These are phyloP conservation scores for Agaricus subrufescens DNA, from an alignment of 768 basidiomycete species.

Conservation along the genomic window DNA sequence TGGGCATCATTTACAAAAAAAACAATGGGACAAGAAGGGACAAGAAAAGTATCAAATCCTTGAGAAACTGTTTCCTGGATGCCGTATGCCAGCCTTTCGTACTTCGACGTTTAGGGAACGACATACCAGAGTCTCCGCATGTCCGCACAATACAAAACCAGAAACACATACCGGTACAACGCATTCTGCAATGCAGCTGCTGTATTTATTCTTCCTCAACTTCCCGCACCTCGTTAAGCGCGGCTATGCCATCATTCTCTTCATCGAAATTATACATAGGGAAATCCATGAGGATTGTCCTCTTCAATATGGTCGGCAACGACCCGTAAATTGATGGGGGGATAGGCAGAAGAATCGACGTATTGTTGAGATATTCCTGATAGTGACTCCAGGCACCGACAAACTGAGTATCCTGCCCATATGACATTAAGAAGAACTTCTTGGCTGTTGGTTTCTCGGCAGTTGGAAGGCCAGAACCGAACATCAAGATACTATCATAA, in stretches of 20 bases:
- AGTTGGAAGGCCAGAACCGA: slow-evolving; percentile 65
- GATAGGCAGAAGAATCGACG: slow-evolving; percentile 58
- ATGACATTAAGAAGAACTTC: slow-evolving; percentile 49
- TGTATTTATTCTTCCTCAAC: not conserved
- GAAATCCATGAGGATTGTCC: slow-evolving; percentile 54
- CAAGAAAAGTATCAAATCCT: too few relatives aligned
- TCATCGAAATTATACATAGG: slow-evolving; percentile 59
- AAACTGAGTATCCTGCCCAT: slow-evolving; percentile 32
- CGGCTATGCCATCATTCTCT: slow-evolving; percentile 39
- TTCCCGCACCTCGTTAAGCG: slow-evolving; percentile 30
- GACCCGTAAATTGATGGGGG: slow-evolving; percentile 50
- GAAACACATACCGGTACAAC: not conserved
- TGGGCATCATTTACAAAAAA: too few relatives aligned
- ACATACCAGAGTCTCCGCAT: too few relatives aligned
- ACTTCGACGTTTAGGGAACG: too few relatives aligned
- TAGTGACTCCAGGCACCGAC: slow-evolving; percentile 46
- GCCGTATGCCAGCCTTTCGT: too few relatives aligned
- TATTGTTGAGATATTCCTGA: slow-evolving; percentile 47
- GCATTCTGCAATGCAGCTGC: not conserved
- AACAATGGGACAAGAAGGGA: too few relatives aligned
- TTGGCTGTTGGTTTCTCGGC: slow-evolving; percentile 65
- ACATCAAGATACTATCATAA: slow-evolving; percentile 35
- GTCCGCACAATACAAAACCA: too few relatives aligned
- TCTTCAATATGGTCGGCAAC: slow-evolving; percentile 49
- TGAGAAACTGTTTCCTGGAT: too few relatives aligned